Evolutionary conservation across 2,329 filamentous ascomycete genomes (phyloP).

Genomic region (Zelopaecilomyces penicillatus): DNA sequence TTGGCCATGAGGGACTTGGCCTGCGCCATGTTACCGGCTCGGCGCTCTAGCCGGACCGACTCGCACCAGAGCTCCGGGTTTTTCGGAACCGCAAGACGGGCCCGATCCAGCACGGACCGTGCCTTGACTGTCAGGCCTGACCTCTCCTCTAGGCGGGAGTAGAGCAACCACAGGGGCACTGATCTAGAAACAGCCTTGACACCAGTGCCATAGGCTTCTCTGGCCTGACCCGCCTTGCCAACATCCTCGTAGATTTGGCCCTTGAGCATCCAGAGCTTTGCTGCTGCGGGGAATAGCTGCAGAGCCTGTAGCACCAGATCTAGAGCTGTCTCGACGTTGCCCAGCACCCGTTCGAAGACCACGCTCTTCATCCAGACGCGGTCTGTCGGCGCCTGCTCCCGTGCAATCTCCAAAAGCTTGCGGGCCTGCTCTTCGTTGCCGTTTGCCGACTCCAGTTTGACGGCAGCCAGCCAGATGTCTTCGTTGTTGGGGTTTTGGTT

Average conservation of each 20-base stretch:
- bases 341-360: conserved; percentile 81
- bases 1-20: conserved; percentile 90
- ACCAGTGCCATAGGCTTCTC: conserved; percentile 82
- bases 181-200: conserved; percentile 80
- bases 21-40: conserved; percentile 72
- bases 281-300: conserved; percentile 72
- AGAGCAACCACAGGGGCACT: conserved; percentile 82
- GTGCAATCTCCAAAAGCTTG: conserved; percentile 70
- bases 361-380: conserved; percentile 96
- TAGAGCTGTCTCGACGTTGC: conserved; percentile 70
- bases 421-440: conserved; percentile 74
- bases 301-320: conserved; percentile 82
- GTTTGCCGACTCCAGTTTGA: conserved; percentile 91
- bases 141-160: conserved; percentile 79
- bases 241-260: conserved; percentile 91
- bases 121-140: conserved; percentile 81
- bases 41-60: conserved; percentile 84
- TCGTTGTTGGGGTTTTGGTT: conserved; percentile 94
- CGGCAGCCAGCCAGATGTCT: conserved; percentile 93
- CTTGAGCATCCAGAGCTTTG: conserved; percentile 98
- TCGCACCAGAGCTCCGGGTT: conserved; percentile 82
- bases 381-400: conserved; percentile 85
- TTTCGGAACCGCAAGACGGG: conserved; percentile 79
- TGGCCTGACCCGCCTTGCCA: conserved; percentile 70
- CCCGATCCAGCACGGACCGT: conserved; percentile 85